phyloP scores from a whole-genome alignment of 345 rosid genomes.

The Angophora floribunda region DNA sequence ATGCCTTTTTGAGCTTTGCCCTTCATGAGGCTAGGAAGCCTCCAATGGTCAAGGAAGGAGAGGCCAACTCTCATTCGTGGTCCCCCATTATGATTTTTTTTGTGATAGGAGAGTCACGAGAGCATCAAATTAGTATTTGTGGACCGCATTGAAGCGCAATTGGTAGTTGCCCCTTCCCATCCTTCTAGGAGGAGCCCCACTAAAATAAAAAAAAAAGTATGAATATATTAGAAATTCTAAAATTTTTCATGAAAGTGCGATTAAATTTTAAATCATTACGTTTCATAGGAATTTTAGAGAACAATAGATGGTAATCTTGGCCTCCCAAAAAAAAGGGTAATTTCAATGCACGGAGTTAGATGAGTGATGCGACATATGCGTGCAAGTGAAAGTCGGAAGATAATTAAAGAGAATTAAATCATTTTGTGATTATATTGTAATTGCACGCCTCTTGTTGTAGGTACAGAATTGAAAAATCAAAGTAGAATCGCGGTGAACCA shows the following conservation, averaged over 20 bases:
- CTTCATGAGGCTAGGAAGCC: neutral
- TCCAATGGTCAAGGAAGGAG: neutral
- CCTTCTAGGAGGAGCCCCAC: neutral
- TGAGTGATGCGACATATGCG: neutral
- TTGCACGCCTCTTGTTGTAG: neutral
- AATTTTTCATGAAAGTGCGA: too few species aligned
- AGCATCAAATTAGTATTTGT: neutral
- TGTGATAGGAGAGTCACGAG: neutral
- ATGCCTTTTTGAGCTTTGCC: neutral
- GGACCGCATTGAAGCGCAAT: neutral
- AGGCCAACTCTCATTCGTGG: neutral
- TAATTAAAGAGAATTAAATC: neutral
- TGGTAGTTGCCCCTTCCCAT: neutral
- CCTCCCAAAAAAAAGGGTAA: too few species aligned
- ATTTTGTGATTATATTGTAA: neutral
- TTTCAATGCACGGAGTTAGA: neutral
- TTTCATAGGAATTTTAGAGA: neutral
- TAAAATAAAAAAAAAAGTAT: neutral
- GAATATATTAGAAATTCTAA: too few species aligned
- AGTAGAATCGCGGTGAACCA: neutral
- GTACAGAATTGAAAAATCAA: neutral
- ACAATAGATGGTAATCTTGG: neutral
- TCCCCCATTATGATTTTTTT: neutral
- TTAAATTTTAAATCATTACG: neutral
- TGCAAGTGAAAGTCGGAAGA: neutral